Conservation (phyloP, 257 asterid genomes). For the Gentiana dahurica region DNA sequence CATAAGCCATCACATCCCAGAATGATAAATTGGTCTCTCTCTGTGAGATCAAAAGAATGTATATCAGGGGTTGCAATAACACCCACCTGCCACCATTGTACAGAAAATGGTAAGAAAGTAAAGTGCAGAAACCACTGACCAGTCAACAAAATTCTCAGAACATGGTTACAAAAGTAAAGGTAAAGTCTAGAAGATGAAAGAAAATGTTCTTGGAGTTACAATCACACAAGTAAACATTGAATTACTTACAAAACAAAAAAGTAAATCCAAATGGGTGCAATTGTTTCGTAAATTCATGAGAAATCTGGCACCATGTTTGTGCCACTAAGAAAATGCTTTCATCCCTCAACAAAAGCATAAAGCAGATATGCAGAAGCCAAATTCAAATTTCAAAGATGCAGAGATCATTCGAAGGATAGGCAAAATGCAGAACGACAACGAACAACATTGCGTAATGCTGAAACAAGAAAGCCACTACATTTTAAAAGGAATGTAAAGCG, state of each 20-base stretch:
- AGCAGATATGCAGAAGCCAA: not conserved
- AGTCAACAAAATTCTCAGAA: not conserved
- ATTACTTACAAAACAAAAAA: no score
- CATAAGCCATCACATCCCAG: constrained; percentile 98
- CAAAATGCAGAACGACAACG: no score
- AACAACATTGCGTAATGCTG: no score
- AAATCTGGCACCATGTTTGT: no score
- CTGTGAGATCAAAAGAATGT: constrained; percentile 85
- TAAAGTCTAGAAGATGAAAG: not conserved
- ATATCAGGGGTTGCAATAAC: constrained; percentile 82
- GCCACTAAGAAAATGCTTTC: not conserved
- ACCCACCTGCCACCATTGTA: constrained; percentile 57
- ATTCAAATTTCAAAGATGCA: no score
- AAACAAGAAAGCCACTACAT: no score
- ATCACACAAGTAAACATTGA: not conserved
- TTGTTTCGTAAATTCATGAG: no score
- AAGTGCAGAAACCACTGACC: not conserved
- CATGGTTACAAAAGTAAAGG: not conserved
- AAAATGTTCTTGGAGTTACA: not conserved
- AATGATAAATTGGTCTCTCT: constrained; percentile 79
- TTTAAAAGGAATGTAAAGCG: no score
- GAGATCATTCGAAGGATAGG: no score
- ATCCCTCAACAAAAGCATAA: not conserved
- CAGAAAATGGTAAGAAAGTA: no score
- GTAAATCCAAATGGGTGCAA: no score